These are phyloP conservation scores for Prunus padus DNA, from an alignment of 306 rosid species.

Conservation along the genomic window DNA sequence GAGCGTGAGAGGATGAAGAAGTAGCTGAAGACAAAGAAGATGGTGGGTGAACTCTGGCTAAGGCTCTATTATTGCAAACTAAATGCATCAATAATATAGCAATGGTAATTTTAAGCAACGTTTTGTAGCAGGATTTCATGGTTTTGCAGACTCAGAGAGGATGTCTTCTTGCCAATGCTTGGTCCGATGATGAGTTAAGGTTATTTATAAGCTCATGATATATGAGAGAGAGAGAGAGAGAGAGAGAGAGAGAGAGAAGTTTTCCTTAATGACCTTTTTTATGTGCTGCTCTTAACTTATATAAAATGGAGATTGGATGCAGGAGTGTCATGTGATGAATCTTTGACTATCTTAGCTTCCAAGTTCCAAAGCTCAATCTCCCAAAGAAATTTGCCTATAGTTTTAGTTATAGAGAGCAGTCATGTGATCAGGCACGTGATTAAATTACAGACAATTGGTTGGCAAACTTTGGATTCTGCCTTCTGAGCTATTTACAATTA, in stretches of 20 bases:
- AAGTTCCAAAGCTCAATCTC: slow-evolving; percentile 71
- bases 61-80: slow-evolving; percentile 26
- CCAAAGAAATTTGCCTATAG: slow-evolving; percentile 24
- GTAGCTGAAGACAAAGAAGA: slow-evolving; percentile 34
- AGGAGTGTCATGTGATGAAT: slow-evolving; percentile 69
- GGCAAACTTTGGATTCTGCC: slow-evolving; percentile 76
- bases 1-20: slow-evolving; percentile 28
- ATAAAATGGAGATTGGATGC: slow-evolving; percentile 32
- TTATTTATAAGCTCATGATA: slow-evolving; percentile 25
- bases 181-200: slow-evolving; percentile 35
- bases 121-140: slow-evolving; percentile 53
- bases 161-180: slow-evolving; percentile 44
- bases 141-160: slow-evolving; percentile 43
- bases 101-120: slow-evolving; percentile 39
- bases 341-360: slow-evolving; percentile 62
- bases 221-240: neutral
- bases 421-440: slow-evolving; percentile 80
- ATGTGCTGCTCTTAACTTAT: slow-evolving; percentile 22
- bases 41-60: slow-evolving; percentile 48
- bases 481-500: slow-evolving; percentile 38
- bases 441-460: slow-evolving; percentile 34
- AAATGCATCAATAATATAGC: slow-evolving; percentile 48
- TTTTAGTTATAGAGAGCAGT: slow-evolving; percentile 17
- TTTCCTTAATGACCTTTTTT: slow-evolving; percentile 6
- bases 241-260: neutral